Evolutionary conservation across 129 eudicot species (phyloP).

Genomic region (Scalesia atractyloides): DNA sequence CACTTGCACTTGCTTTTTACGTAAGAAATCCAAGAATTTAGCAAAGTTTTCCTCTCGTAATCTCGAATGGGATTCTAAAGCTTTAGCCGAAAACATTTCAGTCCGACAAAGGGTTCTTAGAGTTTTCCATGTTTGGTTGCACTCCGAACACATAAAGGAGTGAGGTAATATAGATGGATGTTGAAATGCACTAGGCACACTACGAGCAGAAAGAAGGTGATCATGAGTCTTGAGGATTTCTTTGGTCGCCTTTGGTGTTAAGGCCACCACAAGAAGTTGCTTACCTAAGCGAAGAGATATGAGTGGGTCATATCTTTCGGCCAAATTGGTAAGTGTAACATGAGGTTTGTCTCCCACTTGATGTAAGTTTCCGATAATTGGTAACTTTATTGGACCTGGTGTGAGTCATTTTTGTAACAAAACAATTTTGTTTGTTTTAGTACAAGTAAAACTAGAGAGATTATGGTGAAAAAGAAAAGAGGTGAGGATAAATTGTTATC

Average conservation of each 20-base stretch:
- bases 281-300: slow-evolving; percentile 17
- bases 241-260: slow-evolving; percentile 18
- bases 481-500: no score
- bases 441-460: no score
- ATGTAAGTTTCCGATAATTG: slow-evolving; percentile 21
- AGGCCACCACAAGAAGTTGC: slow-evolving; percentile 9
- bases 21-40: no score
- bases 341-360: slow-evolving; percentile 1
- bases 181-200: not conserved
- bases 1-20: no score
- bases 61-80: not conserved
- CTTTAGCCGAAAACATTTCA: slow-evolving; percentile 24
- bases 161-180: not conserved
- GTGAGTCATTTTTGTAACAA: not conserved
- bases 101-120: slow-evolving; percentile 3
- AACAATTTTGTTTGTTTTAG: not conserved
- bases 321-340: slow-evolving; percentile 6
- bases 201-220: slow-evolving; percentile 15
- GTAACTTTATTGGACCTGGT: slow-evolving; percentile 26
- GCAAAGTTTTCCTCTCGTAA: slow-evolving; percentile 11
- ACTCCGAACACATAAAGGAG: not conserved
- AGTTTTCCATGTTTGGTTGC: slow-evolving; percentile 9
- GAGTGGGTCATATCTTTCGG: slow-evolving; percentile 16
- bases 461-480: no score
- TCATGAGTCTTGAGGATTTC: slow-evolving; percentile 23